Evolutionary conservation across 106 monocot species (phyloP), one percentile per base, ranked within the genome.

Genomic region (Chionographis japonica): DNA sequence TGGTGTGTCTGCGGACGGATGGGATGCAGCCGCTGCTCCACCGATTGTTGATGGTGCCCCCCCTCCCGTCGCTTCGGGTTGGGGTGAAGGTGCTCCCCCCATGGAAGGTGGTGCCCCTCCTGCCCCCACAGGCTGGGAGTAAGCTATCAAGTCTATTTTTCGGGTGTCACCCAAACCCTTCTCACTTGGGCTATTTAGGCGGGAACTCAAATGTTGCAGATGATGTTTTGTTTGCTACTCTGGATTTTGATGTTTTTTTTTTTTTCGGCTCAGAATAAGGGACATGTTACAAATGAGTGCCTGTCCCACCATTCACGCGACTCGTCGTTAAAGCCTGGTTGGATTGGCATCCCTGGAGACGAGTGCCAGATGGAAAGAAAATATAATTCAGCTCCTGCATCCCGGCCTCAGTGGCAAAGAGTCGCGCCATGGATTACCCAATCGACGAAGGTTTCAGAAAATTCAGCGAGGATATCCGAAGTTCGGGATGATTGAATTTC

Each of bases 351-450:
- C 37, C 18, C 38, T 14, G 27, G 40, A 15, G 20, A 18, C 27
- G 49, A 58, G 52, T 2, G 59, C 67, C 38, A 52, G 37, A 15
- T 58, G 27, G 55, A 40, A 18, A 2, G 0, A 39, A 35, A 50
- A 35, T 17, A 36, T 9, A 54, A n/a, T 51, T 18, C 17, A 14
- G 27, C 27, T 19, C 2, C 12, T n/a, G 36, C 15, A 15, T 35
- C 3, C 66, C 18, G 12, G 52, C 13, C 57, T 75, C 56, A 75
- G 20, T 58, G 76, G 50, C 58, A 87, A 37, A 83, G 66, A 16
- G 77, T 63, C 60, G 74, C 83, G 60, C 86, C 86, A 60, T 66
- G 60, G n/a, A 52, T 66, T 27, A 87, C 86, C 86, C 86, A 87
- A 18, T 54, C 58, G 16, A 77, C 79, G 66, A 87, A 87, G 17